Evolutionary conservation across 371 early-diverging fungal genomes (phyloP), one percentile per base, ranked within the genome.

Genomic region (Saksenaea vasiformis): DNA sequence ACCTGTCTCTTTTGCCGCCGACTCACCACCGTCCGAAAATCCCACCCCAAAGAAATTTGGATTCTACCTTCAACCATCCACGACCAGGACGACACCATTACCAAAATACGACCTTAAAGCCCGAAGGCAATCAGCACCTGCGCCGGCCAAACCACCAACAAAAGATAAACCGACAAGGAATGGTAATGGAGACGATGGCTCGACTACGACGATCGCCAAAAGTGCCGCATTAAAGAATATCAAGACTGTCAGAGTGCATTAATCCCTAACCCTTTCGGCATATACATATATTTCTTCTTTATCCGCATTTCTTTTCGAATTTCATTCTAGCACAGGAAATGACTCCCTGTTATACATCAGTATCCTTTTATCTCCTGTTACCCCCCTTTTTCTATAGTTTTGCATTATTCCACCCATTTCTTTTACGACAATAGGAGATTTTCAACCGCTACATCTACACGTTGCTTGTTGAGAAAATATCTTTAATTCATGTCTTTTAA

Each of bases 221-320:
- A 65, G 55, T 27, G 31, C 66, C 14, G 39, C 68, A 15, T 58
- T 72, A 35, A 72, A 66, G 34, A 62, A 66, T 43, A 36, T 68
- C 59, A 76, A 76, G 27, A 63, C 62, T 27, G 68, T 76, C 43
- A 70, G 68, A n/a, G 76, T 76, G 14, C 72, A 76, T 53, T 76
- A 61, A 71, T 26, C 51, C 51, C 5, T 19, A 47, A 47, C 43
- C 43, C 43, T 17, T 47, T 22, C 24, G 22, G 8, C n/a, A 22
- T 22, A 47, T 47, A 47, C 22, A 19, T 47, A n/a, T 22, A 4
- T 10, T 17, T 44, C 19, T 19, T n/a, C 43, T 3, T 43, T 44
- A 8, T 44, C 19, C 17, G 44, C 44, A 44, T 44, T 44, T 44
- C 1, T 44, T 22, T 17, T 44, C 17, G 44, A n/a, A n/a, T 7